Evolutionary conservation across 2,329 filamentous ascomycete species (phyloP), one percentile per base, ranked within the genome.

Genomic region (Basipetospora chlamydospora): DNA sequence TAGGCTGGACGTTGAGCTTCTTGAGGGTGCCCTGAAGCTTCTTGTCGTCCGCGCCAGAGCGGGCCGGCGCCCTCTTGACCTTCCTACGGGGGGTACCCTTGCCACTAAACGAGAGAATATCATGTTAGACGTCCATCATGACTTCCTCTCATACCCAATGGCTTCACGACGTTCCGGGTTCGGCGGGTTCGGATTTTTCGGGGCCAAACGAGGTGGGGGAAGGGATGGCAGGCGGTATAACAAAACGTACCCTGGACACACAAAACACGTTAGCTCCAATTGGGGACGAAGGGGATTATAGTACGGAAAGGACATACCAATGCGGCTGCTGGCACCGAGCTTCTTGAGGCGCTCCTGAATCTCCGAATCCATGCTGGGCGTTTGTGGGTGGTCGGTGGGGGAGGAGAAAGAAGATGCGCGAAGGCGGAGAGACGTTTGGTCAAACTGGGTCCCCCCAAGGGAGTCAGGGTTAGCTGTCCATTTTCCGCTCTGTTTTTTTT

Each of bases 1-100:
- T 96, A 55, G 90, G 90, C 77, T 98, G 90, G 42, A 93, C 88
- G 67, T 96, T 96, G 63, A 98, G 78, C 81, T 98, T 98, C 83
- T 98, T 98, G 49, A 98, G 75, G 44, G 85, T 70, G 44, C 80
- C 77, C 71, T 98, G 90, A 47, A 98, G 84, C 78, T 98, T 98
- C 84, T 95, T 96, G 80, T 98, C 90, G 61, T 98, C 90, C 63
- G 83, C 85, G 59, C 81, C 85, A 49, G 82, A 82, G 63, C 77
- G 83, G 63, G 85, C 85, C 66, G 92, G 84, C 49, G 88, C 83
- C 67, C 93, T 92, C 85, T 96, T 98, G 64, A 90, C 80, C 77
- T 93, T 92, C 71, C 90, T 77, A 70, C 90, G 77, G 58, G 90
- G 90, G 51, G 90, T 95, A 55, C 90, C 90, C 76, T 98, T 98